Evolutionary conservation across 2,329 filamentous ascomycete species (phyloP).

Genomic region (Sporothrix schenckii): DNA sequence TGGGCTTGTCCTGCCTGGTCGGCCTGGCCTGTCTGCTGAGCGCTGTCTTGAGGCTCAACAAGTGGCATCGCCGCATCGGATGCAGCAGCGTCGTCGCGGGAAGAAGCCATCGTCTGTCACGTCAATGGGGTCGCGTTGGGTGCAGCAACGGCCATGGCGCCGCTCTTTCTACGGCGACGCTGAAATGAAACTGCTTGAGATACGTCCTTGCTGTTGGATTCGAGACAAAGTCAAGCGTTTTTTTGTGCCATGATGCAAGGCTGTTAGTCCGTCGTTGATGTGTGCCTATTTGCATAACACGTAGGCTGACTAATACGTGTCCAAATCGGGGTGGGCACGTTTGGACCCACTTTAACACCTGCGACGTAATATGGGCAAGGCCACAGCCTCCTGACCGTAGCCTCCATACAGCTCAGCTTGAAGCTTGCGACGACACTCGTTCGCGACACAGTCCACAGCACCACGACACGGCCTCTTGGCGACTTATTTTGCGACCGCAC

Average conservation of each 20-base stretch:
- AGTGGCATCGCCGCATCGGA: constrained; percentile 4
- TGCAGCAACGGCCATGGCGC: neutral
- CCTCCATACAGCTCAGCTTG: neutral
- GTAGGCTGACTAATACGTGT: neutral
- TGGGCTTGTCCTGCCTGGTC: neutral
- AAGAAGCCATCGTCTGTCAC: constrained; percentile 14
- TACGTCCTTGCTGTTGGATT: neutral
- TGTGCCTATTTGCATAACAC: neutral
- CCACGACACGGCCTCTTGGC: neutral
- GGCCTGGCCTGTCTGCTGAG: neutral
- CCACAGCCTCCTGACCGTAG: constrained; percentile 13
- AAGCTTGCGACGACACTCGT: neutral
- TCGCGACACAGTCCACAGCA: neutral
- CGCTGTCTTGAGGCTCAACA: neutral
- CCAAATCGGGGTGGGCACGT: neutral
- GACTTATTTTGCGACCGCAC: neutral
- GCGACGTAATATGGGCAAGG: constrained; percentile 10
- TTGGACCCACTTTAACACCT: neutral
- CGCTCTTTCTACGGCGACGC: neutral
- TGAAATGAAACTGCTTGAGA: neutral
- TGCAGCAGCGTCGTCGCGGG: neutral
- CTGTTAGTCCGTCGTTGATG: neutral
- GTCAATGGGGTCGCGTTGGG: neutral
- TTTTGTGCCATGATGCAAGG: neutral
- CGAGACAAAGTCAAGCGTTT: neutral